Conservation (phyloP, 352 stramenopile genomes). For the Phytopythium ostracodes region DNA sequence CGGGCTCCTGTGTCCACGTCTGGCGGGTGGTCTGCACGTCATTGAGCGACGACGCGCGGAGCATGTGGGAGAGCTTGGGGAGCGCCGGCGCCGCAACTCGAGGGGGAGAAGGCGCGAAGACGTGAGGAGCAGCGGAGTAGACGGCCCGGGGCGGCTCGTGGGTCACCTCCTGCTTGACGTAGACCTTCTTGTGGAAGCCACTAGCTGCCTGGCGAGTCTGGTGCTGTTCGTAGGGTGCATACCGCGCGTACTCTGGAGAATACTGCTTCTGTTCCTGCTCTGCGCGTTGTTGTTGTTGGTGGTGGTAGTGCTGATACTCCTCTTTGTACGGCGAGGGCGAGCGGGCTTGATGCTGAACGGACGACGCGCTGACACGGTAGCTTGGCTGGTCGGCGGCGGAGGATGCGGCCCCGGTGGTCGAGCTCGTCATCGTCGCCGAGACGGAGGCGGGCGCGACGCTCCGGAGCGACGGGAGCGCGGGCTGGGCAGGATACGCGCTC, state of each 20-base stretch:
- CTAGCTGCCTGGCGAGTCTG: background rate
- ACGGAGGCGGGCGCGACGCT: background rate
- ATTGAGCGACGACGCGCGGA: constrained; percentile 1
- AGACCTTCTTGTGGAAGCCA: background rate
- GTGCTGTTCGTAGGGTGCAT: background rate
- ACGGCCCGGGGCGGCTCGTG: background rate
- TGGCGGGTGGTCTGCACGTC: background rate
- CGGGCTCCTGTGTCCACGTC: constrained; percentile 1
- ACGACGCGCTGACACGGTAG: background rate
- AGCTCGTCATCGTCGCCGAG: background rate
- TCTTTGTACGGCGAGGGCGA: background rate
- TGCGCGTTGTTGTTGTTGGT: background rate
- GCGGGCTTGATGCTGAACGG: background rate
- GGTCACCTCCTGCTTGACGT: constrained; percentile 4
- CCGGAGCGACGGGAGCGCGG: constrained; percentile 1
- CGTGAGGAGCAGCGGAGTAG: background rate
- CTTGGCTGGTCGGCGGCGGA: background rate
- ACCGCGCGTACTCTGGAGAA: background rate
- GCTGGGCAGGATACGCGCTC: background rate
- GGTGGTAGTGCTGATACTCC: background rate
- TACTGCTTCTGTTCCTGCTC: background rate
- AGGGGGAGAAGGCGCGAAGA: background rate
- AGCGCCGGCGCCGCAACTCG: background rate
- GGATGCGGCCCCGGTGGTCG: constrained; percentile 2
- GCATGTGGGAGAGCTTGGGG: constrained; percentile 9